Conservation (phyloP, 306 rosid species). For the Adenanthera pavonina region DNA sequence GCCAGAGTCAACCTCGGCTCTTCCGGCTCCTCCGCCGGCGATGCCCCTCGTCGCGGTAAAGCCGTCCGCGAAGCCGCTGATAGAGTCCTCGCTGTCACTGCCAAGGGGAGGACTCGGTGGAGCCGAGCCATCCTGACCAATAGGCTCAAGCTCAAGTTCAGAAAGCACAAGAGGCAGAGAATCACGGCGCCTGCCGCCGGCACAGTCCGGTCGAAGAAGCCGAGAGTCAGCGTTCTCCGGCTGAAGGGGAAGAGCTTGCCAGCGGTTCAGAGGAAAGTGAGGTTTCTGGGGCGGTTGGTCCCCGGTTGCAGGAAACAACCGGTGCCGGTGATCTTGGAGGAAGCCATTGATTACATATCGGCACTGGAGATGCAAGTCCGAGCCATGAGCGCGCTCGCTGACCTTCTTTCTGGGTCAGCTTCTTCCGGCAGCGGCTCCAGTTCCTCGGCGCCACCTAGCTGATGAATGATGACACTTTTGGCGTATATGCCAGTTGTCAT, state of each 20-base stretch:
- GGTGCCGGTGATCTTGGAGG: conserved; percentile 84
- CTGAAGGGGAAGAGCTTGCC: conserved; percentile 76
- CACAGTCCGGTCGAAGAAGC: conserved; percentile 59
- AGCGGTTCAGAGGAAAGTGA: conserved; percentile 79
- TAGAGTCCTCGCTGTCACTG: conserved; percentile 79
- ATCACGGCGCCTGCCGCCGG: conserved; percentile 22
- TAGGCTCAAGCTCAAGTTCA: conserved; percentile 79
- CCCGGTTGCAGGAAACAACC: conserved; percentile 95
- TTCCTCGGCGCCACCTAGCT: conserved; percentile 55
- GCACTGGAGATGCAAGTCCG: conserved; percentile 98
- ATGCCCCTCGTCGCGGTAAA: conserved; percentile 61
- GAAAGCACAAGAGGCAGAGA: conserved; percentile 58
- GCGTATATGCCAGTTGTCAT: conserved; percentile 40
- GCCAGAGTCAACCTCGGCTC: conserved; percentile 54
- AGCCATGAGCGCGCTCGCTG: conserved; percentile 78
- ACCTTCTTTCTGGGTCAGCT: conserved; percentile 55
- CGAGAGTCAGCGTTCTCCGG: conserved; percentile 68
- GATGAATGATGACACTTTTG: conserved; percentile 45
- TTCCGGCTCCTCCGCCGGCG: conserved; percentile 3
- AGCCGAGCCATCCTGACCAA: conserved; percentile 85
- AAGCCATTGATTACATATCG: conserved; percentile 82
- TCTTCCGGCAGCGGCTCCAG: conserved; percentile 44
- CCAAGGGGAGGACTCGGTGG: conserved; percentile 88
- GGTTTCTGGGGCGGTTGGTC: conserved; percentile 79
- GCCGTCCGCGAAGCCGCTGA: conserved; percentile 90